Conservation (phyloP, 1,139 yeast genomes). For the Pichia sp. region DNA sequence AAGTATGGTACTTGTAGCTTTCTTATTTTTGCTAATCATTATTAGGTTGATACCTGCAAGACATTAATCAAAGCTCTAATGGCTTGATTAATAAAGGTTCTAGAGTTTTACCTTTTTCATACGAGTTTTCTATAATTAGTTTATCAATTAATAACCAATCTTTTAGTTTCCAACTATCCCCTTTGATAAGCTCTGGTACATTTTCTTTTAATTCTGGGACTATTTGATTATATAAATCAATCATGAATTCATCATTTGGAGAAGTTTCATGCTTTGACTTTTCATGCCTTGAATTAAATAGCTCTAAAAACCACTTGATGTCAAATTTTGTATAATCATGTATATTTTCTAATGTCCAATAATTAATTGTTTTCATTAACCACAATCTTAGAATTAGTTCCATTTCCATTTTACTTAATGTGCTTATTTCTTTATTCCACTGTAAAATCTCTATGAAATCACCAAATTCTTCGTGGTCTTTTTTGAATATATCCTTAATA, state of each 20-base stretch:
- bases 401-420: conserved; percentile 43
- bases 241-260: conserved; percentile 45
- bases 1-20: conserved; percentile 18
- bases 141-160: conserved; percentile 16
- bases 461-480: conserved; percentile 34
- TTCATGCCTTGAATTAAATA: conserved; percentile 37
- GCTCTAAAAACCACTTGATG: conserved; percentile 41
- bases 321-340: conserved; percentile 20
- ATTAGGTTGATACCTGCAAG: conserved; percentile 29
- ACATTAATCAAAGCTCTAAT: conserved; percentile 12
- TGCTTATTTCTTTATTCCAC: conserved; percentile 41
- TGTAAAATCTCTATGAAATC: conserved; percentile 47
- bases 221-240: conserved; percentile 43
- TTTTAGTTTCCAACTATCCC: conserved; percentile 54
- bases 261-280: conserved; percentile 28
- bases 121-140: conserved; percentile 17
- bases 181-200: conserved; percentile 41
- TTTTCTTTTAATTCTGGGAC: conserved; percentile 44
- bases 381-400: conserved; percentile 44
- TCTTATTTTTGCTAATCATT: conserved; percentile 22
- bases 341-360: conserved; percentile 29
- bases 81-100: conserved; percentile 24
- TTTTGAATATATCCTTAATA: conserved; percentile 37
- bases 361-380: conserved; percentile 51
- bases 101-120: conserved; percentile 23